Percentiles rank a stretch among this genome's conserved stretches.
phyloP scores from a whole-genome alignment of 2,329 filamentous ascomycete species.

The Teratosphaeria destructans region DNA sequence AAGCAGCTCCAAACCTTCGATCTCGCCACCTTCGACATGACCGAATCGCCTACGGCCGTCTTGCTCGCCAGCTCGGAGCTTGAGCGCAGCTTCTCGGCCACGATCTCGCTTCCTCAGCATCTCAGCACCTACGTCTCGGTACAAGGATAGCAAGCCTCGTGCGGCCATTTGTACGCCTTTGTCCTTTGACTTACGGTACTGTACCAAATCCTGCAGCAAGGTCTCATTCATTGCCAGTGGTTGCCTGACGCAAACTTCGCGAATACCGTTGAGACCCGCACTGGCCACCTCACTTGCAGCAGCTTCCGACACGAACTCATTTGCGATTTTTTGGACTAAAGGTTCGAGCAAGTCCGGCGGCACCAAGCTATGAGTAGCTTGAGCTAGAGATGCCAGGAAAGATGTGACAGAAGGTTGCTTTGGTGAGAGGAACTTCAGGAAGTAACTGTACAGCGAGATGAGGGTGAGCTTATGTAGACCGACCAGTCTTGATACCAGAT shows the following conservation, averaged over 20 bases:
- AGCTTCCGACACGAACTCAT: slow-evolving; percentile 95
- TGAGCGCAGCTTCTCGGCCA: slow-evolving; percentile 82
- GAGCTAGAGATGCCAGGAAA: slow-evolving; percentile 83
- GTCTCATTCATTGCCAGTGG: slow-evolving; percentile 95
- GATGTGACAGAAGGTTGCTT: slow-evolving; percentile 84
- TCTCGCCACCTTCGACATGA: slow-evolving; percentile 68
- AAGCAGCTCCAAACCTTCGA: slow-evolving; percentile 84
- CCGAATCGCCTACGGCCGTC: slow-evolving; percentile 66
- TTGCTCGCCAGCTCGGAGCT: slow-evolving; percentile 62
- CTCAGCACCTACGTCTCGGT: slow-evolving; percentile 81
- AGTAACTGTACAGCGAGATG: slow-evolving; percentile 88
- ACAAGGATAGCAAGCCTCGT: slow-evolving; percentile 80
- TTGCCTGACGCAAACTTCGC: slow-evolving; percentile 85
- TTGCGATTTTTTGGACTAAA: slow-evolving; percentile 86
- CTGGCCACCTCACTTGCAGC: slow-evolving; percentile 82
- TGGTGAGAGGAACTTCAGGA: slow-evolving; percentile 79
- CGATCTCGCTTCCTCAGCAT: slow-evolving; percentile 82
- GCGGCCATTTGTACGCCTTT: slow-evolving; percentile 99
- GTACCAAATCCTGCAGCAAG: slow-evolving; percentile 86
- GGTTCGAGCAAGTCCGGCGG: slow-evolving; percentile 89
- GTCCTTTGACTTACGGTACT: slow-evolving; percentile 95
- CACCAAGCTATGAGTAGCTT: slow-evolving; percentile 82
- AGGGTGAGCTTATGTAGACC: slow-evolving; percentile 88
- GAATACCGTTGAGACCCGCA: slow-evolving; percentile 86
- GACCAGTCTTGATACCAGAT: slow-evolving; percentile 81